These are phyloP conservation scores for Hippophae rhamnoides DNA, from an alignment of 306 rosid species.

Conservation along the genomic window DNA sequence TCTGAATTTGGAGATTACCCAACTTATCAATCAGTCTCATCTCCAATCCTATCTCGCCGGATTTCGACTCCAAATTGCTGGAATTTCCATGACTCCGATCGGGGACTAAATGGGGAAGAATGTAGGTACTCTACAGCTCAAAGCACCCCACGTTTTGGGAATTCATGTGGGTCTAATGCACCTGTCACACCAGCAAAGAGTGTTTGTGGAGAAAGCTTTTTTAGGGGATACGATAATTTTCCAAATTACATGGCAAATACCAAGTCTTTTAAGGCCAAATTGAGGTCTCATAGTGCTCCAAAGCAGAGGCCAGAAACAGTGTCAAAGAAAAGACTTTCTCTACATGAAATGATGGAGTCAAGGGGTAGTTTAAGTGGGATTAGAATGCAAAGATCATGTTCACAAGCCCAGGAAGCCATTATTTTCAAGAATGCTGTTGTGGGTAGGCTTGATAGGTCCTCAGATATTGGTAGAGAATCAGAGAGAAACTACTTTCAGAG, in stretches of 20 bases:
- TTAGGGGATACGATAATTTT: constrained; percentile 32
- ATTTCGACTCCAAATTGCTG: constrained; percentile 35
- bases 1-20: constrained; percentile 59
- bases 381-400: constrained; percentile 75
- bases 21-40: constrained; percentile 31
- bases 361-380: constrained; percentile 70
- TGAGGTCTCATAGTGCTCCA: constrained; percentile 84
- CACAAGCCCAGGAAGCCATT: constrained; percentile 64
- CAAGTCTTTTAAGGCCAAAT: constrained; percentile 69
- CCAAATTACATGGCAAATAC: constrained; percentile 77
- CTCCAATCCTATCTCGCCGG: constrained; percentile 41
- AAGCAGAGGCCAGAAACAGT: constrained; percentile 74
- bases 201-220: constrained; percentile 30
- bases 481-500: constrained; percentile 29
- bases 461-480: constrained; percentile 18
- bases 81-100: constrained; percentile 43
- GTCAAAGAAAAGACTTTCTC: constrained; percentile 50
- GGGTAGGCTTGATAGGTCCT: constrained; percentile 40
- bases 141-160: constrained; percentile 65
- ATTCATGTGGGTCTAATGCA: constrained; percentile 34
- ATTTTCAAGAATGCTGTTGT: constrained; percentile 74
- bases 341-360: constrained; percentile 61
- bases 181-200: constrained; percentile 55
- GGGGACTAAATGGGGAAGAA: constrained; percentile 66
- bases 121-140: constrained; percentile 78